phyloP scores from a whole-genome alignment of 2,329 filamentous ascomycete genomes.

The Aspergillus tanneri region DNA sequence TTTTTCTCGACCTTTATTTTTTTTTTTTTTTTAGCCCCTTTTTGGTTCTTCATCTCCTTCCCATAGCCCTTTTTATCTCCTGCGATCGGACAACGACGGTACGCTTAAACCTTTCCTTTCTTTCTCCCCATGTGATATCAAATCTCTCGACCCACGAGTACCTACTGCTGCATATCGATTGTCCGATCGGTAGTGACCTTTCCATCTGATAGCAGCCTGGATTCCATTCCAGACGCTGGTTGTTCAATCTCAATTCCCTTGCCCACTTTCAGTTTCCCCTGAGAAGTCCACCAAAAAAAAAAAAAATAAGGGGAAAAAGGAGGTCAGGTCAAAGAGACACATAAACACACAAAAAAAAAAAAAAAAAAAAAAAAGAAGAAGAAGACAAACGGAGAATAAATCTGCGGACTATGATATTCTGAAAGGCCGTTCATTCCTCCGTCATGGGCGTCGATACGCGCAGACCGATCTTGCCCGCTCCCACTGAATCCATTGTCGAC shows the following conservation, averaged over 20 bases:
- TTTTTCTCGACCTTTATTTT: conserved; percentile 13
- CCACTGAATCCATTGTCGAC: conserved; percentile 51
- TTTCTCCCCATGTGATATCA: conserved; percentile 11
- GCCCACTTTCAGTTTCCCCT: conserved; percentile 8
- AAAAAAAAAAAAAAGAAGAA: conserved; percentile 9
- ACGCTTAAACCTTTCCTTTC: conserved; percentile 17
- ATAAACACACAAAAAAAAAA: conserved; percentile 1
- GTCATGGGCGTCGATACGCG: conserved; percentile 52
- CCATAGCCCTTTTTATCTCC: conserved; percentile 9
- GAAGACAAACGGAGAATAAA: too few species aligned
- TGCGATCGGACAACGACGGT: conserved; percentile 19
- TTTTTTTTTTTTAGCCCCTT: conserved; percentile 10
- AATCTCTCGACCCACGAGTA: conserved; percentile 22
- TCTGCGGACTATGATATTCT: conserved; percentile 37
- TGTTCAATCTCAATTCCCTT: conserved; percentile 9
- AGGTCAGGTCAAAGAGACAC: not conserved
- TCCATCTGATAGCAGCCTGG: conserved; percentile 17
- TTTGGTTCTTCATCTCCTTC: conserved; percentile 13
- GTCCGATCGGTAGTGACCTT: conserved; percentile 23
- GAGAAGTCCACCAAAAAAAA: not conserved
- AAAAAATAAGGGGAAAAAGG: not conserved
- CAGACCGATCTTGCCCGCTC: conserved; percentile 50
- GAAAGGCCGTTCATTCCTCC: conserved; percentile 18
- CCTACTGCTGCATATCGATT: conserved; percentile 17
- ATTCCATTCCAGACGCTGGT: conserved; percentile 13